phyloP scores from a whole-genome alignment of 108 stramenopile genomes.

The Discostella stelligeroides region DNA sequence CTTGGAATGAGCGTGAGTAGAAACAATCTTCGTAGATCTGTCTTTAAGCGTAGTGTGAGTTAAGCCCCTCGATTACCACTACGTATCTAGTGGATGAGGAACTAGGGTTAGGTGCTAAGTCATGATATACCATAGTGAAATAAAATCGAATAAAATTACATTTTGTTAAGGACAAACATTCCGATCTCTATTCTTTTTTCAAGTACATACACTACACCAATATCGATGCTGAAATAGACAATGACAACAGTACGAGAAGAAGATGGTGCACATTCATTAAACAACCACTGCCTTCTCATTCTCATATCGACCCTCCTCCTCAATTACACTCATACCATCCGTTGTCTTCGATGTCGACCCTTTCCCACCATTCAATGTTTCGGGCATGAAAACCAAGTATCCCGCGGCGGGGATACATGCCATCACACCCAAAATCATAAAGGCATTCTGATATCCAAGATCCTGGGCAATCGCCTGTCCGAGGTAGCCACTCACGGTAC shows the following conservation, averaged over 20 bases:
- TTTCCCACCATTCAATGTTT: conserved; percentile 59
- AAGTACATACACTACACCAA: too few relatives aligned
- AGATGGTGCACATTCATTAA: conserved; percentile 3
- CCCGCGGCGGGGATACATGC: conserved; percentile 70
- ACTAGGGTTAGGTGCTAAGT: too few relatives aligned
- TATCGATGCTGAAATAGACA: too few relatives aligned
- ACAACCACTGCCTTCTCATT: conserved; percentile 24
- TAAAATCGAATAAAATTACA: too few relatives aligned
- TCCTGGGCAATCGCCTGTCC: conserved; percentile 86
- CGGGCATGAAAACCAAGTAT: conserved; percentile 83
- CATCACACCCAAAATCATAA: conserved; percentile 79
- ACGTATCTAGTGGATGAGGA: too few relatives aligned
- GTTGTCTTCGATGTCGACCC: too few relatives aligned
- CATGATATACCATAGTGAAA: too few relatives aligned
- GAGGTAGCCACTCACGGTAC: conserved; percentile 88
- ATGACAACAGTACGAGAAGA: neutral
- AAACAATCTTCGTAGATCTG: neutral
- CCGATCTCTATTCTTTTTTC: too few relatives aligned
- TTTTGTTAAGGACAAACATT: too few relatives aligned
- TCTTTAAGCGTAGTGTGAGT: neutral
- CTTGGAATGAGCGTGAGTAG: neutral
- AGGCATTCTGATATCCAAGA: conserved; percentile 73
- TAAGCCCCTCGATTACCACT: too few relatives aligned
- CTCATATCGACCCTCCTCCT: conserved; percentile 13
- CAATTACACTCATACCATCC: neutral